Percentiles rank a stretch among this genome's conserved stretches.
Evolutionary conservation across 352 stramenopile genomes (phyloP).

Genomic region (Phytophthora sp.): DNA sequence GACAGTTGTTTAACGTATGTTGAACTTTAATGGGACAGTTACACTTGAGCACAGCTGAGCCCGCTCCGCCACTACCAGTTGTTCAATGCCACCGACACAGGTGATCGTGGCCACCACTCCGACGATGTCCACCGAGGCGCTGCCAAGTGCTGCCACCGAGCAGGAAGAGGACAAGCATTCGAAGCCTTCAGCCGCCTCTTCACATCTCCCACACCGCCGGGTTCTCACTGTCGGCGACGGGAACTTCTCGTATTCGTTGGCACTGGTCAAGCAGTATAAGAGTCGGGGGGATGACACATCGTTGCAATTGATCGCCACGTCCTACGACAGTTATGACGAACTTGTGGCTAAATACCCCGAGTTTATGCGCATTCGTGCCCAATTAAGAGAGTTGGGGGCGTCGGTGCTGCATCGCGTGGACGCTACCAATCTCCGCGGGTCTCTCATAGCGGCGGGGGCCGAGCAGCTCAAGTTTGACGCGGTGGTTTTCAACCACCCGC

Average conservation of each 20-base stretch:
- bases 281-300: neutral
- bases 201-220: conserved; percentile 5
- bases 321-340: conserved; percentile 69
- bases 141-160: neutral
- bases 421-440: conserved; percentile 62
- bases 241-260: conserved; percentile 94
- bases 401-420: conserved; percentile 68
- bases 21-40: neutral
- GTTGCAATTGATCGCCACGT: conserved; percentile 55
- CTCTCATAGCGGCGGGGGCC: conserved; percentile 31
- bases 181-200: neutral
- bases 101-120: neutral
- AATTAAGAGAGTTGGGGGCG: conserved; percentile 49
- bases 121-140: too few species aligned
- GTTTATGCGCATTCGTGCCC: conserved; percentile 41
- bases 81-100: conserved; percentile 14
- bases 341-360: conserved; percentile 73
- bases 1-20: neutral
- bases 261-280: conserved; percentile 50
- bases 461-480: conserved; percentile 55
- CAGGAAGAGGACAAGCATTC: neutral
- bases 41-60: neutral
- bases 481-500: conserved; percentile 95
- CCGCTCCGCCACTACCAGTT: conserved; percentile 9
- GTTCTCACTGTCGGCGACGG: conserved; percentile 92